phyloP scores from a whole-genome alignment of 345 rosid species.

The Nephelium lappaceum region DNA sequence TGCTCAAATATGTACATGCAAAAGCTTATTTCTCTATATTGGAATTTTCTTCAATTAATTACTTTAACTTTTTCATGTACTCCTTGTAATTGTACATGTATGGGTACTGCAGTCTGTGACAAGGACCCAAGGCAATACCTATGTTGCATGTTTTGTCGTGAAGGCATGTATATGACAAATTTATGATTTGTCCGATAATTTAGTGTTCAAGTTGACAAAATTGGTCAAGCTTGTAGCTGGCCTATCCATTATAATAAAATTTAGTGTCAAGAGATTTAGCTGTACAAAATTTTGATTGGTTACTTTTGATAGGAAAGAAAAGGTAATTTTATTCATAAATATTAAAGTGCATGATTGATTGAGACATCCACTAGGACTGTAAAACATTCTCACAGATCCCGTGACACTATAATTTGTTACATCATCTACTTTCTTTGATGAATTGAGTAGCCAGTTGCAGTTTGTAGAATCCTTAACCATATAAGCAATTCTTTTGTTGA shows the following conservation, averaged over 20 bases:
- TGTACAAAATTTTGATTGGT: neutral
- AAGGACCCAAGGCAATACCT: neutral
- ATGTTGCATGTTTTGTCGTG: neutral
- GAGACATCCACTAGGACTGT: neutral
- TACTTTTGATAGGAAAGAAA: neutral
- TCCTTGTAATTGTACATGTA: neutral
- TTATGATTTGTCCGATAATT: neutral
- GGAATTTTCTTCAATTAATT: neutral
- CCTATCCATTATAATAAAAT: neutral
- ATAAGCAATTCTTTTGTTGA: constrained; percentile 5
- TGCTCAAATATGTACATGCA: neutral
- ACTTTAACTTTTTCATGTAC: neutral
- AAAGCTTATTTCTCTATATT: neutral
- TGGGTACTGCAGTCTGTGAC: neutral
- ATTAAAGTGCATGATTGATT: neutral
- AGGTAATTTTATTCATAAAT: neutral
- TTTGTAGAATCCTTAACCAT: constrained; percentile 4
- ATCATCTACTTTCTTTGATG: neutral
- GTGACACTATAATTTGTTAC: neutral
- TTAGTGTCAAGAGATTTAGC: neutral
- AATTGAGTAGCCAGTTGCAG: neutral
- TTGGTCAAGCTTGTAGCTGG: neutral
- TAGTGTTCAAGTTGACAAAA: neutral
- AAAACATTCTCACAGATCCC: neutral
- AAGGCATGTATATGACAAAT: neutral